Evolutionary conservation across 495 filamentous ascomycete species (phyloP), one percentile per base, ranked within the genome.

Genomic region (Penicillium pulvis): DNA sequence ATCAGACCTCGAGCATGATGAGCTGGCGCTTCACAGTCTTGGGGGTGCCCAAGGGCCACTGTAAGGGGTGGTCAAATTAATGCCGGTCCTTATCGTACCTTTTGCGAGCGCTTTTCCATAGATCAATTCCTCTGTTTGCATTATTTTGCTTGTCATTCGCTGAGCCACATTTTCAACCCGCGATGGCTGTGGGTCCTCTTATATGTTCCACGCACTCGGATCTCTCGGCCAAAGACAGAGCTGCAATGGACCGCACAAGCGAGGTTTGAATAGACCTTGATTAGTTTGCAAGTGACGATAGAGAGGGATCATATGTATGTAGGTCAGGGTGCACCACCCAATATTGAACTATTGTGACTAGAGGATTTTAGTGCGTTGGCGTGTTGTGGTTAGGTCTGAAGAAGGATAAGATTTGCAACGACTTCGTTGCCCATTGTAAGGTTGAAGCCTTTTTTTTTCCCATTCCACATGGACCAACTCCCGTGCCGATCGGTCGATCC

Each of bases 11-110:
- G 75, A 78, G 26, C 68, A 69, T 7, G 75, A 80, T 64, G 76
- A 76, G 48, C 64, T 82, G 64, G 74, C 73, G 6, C 56, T 77
- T 62, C 63, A 63, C 51, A 76, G 71, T 86, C 62, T 90, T 80
- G 60, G 88, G 83, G 76, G 89, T n/a, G 44, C 53, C 46, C 63
- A 55, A 43, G 61, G 63, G n/a, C 67, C 64, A 28, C 62, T 65
- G 51, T 67, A 64, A 63, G 56, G 51, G 51, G 51, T 39, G 19
- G 20, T 24, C 7, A 23, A 19, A 35, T 23, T 20, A 52, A 56
- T 28, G 26, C 28, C 51, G 48, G 17, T 19, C 30, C 33, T 17
- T 30, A 35, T 31, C 16, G 11, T 20, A 19, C 16, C 5, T 20
- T 20, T 14, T 5, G 42, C n/a, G 19, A 10, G 19, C 4, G 2